Conservation (phyloP, 257 asterid genomes). For the Solanum ossicruentum region DNA sequence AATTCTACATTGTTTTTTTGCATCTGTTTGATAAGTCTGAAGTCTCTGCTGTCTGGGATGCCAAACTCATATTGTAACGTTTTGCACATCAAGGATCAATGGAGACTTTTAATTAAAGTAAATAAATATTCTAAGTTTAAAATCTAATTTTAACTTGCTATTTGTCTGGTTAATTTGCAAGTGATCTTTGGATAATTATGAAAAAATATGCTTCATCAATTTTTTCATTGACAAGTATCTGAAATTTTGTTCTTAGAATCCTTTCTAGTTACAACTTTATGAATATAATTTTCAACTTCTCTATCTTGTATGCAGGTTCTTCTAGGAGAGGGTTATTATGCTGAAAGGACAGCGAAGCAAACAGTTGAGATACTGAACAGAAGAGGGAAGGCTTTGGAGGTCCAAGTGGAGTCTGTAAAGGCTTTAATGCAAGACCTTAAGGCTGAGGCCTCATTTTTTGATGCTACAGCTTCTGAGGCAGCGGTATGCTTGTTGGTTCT, state of each 20-base stretch:
- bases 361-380: constrained; percentile 69
- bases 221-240: not conserved
- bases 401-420: constrained; percentile 63
- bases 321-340: constrained; percentile 76
- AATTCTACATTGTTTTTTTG: not conserved
- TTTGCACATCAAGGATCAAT: too few species aligned
- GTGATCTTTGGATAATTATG: not conserved
- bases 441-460: constrained; percentile 72
- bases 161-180: not conserved
- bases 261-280: not conserved
- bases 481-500: constrained; percentile 33
- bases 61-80: too few species aligned
- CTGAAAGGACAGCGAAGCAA: constrained; percentile 82
- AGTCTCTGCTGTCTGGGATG: not conserved
- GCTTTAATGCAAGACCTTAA: constrained; percentile 69
- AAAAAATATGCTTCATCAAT: constrained; percentile 2
- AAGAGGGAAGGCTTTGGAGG: constrained; percentile 54
- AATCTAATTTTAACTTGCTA: not conserved
- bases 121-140: not conserved
- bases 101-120: too few species aligned
- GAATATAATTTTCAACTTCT: not conserved
- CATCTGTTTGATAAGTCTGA: not conserved
- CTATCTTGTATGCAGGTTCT: constrained; percentile 43
- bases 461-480: constrained; percentile 63
- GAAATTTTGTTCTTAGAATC: not conserved